Percentiles rank a stretch among this genome's conserved stretches.
Conservation (phyloP, 768 basidiomycete genomes). For the Hortiboletus campestris region DNA sequence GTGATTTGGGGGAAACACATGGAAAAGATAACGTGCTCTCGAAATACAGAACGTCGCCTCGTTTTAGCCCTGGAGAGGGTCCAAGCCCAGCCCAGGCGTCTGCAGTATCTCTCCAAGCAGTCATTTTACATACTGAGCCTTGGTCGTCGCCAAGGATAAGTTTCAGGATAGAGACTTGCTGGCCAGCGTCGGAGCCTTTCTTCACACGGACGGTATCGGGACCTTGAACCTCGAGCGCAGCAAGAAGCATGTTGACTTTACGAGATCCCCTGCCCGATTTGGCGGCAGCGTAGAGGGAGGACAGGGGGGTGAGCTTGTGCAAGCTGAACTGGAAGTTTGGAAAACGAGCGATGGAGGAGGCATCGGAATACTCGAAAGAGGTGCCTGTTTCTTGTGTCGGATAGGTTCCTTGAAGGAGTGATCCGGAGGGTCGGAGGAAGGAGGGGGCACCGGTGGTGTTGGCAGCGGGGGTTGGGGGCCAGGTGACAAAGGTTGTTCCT, state of each 20-base stretch:
- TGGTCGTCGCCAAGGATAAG: conserved; percentile 74
- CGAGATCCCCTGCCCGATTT: conserved; percentile 37
- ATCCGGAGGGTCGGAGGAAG: conserved; percentile 30
- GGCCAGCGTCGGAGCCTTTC: conserved; percentile 67
- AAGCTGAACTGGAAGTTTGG: conserved; percentile 74
- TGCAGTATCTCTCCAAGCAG: conserved; percentile 77
- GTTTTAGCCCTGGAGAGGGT: conserved; percentile 45
- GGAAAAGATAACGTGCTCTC: conserved; percentile 51
- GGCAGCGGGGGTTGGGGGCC: conserved; percentile 48
- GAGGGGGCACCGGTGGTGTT: conserved; percentile 21
- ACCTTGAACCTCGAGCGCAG: conserved; percentile 73
- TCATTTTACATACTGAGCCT: conserved; percentile 65
- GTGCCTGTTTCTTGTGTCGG: conserved; percentile 44
- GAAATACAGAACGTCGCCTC: conserved; percentile 71
- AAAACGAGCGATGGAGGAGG: conserved; percentile 70
- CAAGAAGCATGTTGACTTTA: conserved; percentile 62
- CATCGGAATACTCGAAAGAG: conserved; percentile 58
- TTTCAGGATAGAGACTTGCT: conserved; percentile 64
- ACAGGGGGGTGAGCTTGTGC: conserved; percentile 54
- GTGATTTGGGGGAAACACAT: conserved; percentile 8
- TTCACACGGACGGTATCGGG: conserved; percentile 68
- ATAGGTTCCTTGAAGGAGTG: conserved; percentile 28
- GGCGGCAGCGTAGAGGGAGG: conserved; percentile 32
- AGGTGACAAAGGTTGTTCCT: conserved; percentile 53
- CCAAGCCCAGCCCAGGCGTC: conserved; percentile 62